These are phyloP conservation scores for Coniosporium apollinis DNA, from an alignment of 495 filamentous ascomycete species.

Conservation along the genomic window DNA sequence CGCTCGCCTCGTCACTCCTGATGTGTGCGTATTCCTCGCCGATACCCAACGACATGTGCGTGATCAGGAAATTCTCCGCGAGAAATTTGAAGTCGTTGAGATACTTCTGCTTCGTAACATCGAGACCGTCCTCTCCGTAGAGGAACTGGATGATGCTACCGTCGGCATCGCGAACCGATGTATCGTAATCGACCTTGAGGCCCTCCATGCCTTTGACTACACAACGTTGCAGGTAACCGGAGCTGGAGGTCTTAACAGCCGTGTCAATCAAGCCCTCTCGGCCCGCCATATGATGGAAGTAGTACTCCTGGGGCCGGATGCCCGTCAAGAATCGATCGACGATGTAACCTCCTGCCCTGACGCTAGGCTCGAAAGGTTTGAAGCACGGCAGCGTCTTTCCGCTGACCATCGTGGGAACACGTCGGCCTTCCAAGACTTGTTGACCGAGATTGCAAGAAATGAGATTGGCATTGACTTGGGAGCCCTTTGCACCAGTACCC, in stretches of 20 bases:
- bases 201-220: conserved; percentile 99
- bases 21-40: conserved; percentile 32
- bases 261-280: conserved; percentile 98
- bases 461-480: conserved; percentile 80
- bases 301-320: conserved; percentile 93
- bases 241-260: conserved; percentile 93
- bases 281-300: conserved; percentile 99
- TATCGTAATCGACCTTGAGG: conserved; percentile 78
- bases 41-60: conserved; percentile 36
- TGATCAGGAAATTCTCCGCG: conserved; percentile 52
- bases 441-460: conserved; percentile 97
- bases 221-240: conserved; percentile 93
- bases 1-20: conserved; percentile 29
- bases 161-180: conserved; percentile 82
- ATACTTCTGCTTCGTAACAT: conserved; percentile 87
- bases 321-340: conserved; percentile 95
- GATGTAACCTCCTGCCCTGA: conserved; percentile 88
- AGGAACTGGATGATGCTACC: conserved; percentile 88
- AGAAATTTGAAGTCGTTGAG: conserved; percentile 82
- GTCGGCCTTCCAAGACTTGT: conserved; percentile 84
- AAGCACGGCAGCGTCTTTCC: conserved; percentile 95
- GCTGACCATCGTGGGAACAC: conserved; percentile 95
- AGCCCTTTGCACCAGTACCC: conserved; percentile 88
- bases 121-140: conserved; percentile 91
- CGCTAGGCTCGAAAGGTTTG: conserved; percentile 72